Percentiles rank a stretch among this genome's conserved stretches.
These are phyloP conservation scores for Phytophthora tubulina DNA, from an alignment of 352 stramenopile species.

Conservation along the genomic window DNA sequence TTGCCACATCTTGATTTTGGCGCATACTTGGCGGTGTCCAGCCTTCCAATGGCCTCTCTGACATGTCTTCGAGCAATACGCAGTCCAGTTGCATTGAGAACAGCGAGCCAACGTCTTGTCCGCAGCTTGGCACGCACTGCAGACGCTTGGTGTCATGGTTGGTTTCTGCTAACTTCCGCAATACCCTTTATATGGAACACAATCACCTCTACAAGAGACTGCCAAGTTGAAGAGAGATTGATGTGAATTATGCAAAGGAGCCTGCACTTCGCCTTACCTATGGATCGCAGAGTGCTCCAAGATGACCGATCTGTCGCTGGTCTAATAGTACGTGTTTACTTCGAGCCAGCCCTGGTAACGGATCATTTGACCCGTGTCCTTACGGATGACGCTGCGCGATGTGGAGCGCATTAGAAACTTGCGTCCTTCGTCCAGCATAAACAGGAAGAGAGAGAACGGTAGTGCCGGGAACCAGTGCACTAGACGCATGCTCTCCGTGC, in stretches of 20 bases:
- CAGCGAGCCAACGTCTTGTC: conserved; percentile 48
- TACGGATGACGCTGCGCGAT: conserved; percentile 75
- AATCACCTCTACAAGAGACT: conserved; percentile 17
- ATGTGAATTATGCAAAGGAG: conserved; percentile 32
- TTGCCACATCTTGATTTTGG: conserved; percentile 30
- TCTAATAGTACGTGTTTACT: conserved; percentile 92
- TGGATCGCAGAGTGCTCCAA: not conserved
- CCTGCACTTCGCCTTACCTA: conserved; percentile 7
- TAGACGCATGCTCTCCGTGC: conserved; percentile 88
- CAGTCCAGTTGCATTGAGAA: conserved; percentile 58
- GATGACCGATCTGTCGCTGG: conserved; percentile 18
- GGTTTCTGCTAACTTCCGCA: conserved; percentile 2
- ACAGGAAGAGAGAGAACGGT: conserved; percentile 91
- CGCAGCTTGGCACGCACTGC: conserved; percentile 27
- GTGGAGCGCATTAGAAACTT: conserved; percentile 93
- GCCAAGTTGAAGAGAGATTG: not conserved
- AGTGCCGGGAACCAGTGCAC: conserved; percentile 93
- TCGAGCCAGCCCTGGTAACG: conserved; percentile 91
- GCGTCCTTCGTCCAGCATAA: conserved; percentile 90
- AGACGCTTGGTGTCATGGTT: conserved; percentile 11
- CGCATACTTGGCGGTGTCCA: conserved; percentile 50
- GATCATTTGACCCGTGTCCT: conserved; percentile 82
- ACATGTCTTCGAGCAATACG: conserved; percentile 73
- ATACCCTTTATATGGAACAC: conserved; percentile 20
- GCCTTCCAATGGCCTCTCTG: conserved; percentile 61